Conservation (phyloP, 768 basidiomycete genomes). For the Trichaptum fuscoviolaceum region DNA sequence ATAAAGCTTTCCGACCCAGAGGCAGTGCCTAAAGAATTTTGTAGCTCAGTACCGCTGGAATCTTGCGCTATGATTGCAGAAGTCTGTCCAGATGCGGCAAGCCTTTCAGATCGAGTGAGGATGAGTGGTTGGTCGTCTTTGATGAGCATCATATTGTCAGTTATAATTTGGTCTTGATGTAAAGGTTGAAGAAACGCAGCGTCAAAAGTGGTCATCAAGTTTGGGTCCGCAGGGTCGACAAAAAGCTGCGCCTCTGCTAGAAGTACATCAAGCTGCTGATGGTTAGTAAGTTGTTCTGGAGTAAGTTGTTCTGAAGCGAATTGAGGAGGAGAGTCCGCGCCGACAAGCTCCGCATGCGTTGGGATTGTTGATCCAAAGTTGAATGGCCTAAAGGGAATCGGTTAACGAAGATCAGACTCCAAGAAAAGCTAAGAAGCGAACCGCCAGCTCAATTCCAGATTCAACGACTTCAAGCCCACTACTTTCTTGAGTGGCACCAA, state of each 20-base stretch:
- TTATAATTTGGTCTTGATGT: not conserved
- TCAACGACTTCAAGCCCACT: slow-evolving; percentile 53
- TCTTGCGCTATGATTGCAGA: not conserved
- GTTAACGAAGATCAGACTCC: not conserved
- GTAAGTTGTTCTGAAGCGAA: not conserved
- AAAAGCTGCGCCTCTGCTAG: not conserved
- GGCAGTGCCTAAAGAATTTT: not conserved
- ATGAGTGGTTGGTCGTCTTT: slow-evolving; percentile 28
- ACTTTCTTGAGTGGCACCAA: slow-evolving; percentile 37
- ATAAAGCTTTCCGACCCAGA: not conserved
- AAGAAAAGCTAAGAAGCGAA: slow-evolving; percentile 19
- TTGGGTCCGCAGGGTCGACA: slow-evolving; percentile 14
- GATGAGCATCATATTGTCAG: not conserved
- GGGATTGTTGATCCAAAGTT: slow-evolving; percentile 36
- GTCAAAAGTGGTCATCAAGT: not conserved
- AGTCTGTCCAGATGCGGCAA: not conserved
- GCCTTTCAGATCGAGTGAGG: slow-evolving; percentile 38
- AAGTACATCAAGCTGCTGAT: not conserved
- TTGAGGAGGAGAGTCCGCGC: slow-evolving; percentile 16
- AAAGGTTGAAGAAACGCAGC: not conserved
- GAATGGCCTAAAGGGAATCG: slow-evolving; percentile 35
- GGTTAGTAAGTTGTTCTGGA: not conserved
- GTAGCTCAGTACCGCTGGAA: not conserved
- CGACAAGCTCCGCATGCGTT: slow-evolving; percentile 26
- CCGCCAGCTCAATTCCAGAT: slow-evolving; percentile 66